Base-by-base conservation (phyloP, 306 rosid genomes). In the Vigna reflexopilosa region DNA sequence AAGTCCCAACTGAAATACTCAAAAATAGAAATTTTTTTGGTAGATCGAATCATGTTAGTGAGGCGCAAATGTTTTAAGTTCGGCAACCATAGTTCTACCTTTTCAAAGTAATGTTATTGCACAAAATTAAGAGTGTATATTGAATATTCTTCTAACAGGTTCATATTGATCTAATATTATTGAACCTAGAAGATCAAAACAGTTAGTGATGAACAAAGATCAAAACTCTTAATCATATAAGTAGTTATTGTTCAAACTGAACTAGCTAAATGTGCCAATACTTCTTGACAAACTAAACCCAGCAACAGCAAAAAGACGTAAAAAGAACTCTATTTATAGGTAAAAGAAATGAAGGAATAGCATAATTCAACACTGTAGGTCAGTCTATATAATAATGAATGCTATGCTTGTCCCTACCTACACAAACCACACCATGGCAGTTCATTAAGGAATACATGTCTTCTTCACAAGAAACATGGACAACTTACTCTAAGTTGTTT, bases 401-500 rank as follows among this genome's bases (percentile, higher is more conserved):
- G 14, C 67, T 76, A 65, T 30, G 56, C 68, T 75, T 66, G 52
- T 19, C 81, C 16, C 24, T 58, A 82, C 22, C 63, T 65, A 38
- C 71, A 32, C 71, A 32, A 80, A 50, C 30, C 80, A 79, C 76
- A 80, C 70, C 19, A 76, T 19, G 57, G 58, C 62, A 72, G 73
- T 16, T 71, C 74, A 55, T 66, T 67, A 77, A 75, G 59, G 24
- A 76, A 71, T n/a, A 72, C 82, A 79, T 8, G 58, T 74, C 44
- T 73, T 74, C 44, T 68, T 73, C 78, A 76, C 73, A 49, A 19
- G 19, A 75, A 28, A 48, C 80, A 48, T 30, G 64, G 10, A 58
- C 54, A 45, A 58, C 40, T 70, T 8, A 22, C 71, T 72, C 79
- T 77, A 86, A 22, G 83, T 76, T 1, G 81, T 79, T 76, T 86